phyloP scores from a whole-genome alignment of 768 basidiomycete genomes.

The Tylopilus felleus region DNA sequence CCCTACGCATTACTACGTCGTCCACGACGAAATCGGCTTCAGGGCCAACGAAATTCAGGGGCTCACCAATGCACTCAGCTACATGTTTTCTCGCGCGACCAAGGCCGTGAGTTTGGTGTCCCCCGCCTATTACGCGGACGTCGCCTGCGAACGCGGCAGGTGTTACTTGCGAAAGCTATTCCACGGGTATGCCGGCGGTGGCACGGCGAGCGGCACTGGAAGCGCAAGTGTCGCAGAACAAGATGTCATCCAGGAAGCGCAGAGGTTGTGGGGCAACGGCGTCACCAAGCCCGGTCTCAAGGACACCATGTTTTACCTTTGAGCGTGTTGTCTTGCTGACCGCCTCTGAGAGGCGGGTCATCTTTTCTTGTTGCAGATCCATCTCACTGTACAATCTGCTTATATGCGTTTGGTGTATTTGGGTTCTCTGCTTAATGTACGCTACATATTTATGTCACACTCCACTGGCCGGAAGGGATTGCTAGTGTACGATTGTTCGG shows the following conservation, averaged over 20 bases:
- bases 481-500: background rate
- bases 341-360: background rate
- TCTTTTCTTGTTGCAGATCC: background rate
- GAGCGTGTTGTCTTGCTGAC: constrained; percentile 4
- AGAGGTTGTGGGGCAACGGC: constrained; percentile 52
- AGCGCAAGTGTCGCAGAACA: constrained; percentile 43
- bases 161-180: constrained; percentile 51
- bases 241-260: constrained; percentile 52
- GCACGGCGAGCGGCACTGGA: constrained; percentile 29
- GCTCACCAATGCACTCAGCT: constrained; percentile 54
- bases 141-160: constrained; percentile 52
- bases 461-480: background rate
- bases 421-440: background rate
- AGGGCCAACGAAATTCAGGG: constrained; percentile 47
- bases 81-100: constrained; percentile 59
- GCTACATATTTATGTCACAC: background rate
- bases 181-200: constrained; percentile 31
- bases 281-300: constrained; percentile 48
- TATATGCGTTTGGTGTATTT: background rate
- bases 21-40: constrained; percentile 52
- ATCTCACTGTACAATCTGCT: background rate
- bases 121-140: constrained; percentile 42
- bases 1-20: constrained; percentile 54
- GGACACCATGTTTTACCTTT: constrained; percentile 80
- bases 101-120: constrained; percentile 39